Conservation (phyloP, 2,329 filamentous ascomycete species). For the Penicillium sp. region DNA sequence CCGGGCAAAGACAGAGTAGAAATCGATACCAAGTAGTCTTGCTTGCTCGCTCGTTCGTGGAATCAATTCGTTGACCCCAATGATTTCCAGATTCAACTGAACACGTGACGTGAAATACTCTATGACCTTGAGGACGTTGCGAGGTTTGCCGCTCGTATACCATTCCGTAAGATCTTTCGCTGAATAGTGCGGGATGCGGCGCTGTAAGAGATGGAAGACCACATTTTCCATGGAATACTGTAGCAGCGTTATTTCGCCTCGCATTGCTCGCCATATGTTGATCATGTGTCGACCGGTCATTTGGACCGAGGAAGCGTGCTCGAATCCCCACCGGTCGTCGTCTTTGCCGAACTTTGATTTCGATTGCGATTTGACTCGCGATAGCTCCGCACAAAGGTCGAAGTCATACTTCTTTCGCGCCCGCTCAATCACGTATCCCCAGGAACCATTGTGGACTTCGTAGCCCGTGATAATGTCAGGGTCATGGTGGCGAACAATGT, state of each 20-base stretch:
- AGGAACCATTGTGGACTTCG: constrained; percentile 87
- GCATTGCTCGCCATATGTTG: constrained; percentile 95
- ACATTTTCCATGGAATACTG: constrained; percentile 98
- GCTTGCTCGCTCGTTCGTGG: constrained; percentile 90
- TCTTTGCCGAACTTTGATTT: constrained; percentile 82
- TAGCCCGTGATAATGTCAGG: constrained; percentile 93
- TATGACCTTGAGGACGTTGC: constrained; percentile 67
- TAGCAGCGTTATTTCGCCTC: constrained; percentile 79
- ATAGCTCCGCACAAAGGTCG: constrained; percentile 85
- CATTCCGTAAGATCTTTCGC: constrained; percentile 73
- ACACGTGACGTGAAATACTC: constrained; percentile 72
- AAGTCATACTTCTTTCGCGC: constrained; percentile 81
- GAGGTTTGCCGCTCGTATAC: constrained; percentile 64
- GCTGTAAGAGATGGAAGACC: constrained; percentile 81
- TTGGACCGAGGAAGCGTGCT: constrained; percentile 82
- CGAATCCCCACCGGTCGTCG: constrained; percentile 86
- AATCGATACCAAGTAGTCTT: constrained; percentile 85
- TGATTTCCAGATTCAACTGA: constrained; percentile 78
- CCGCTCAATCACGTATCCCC: constrained; percentile 92
- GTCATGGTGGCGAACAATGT: constrained; percentile 76
- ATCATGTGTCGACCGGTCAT: constrained; percentile 95
- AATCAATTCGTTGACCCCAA: constrained; percentile 84
- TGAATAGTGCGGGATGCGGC: constrained; percentile 79
- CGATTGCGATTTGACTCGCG: constrained; percentile 76
- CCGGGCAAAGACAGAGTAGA: constrained; percentile 90